A percentile compares a stretch with the other conserved stretches of the same genome.
Conservation (phyloP, 179 eudicot genomes). For the Sideroxylon spinosum region DNA sequence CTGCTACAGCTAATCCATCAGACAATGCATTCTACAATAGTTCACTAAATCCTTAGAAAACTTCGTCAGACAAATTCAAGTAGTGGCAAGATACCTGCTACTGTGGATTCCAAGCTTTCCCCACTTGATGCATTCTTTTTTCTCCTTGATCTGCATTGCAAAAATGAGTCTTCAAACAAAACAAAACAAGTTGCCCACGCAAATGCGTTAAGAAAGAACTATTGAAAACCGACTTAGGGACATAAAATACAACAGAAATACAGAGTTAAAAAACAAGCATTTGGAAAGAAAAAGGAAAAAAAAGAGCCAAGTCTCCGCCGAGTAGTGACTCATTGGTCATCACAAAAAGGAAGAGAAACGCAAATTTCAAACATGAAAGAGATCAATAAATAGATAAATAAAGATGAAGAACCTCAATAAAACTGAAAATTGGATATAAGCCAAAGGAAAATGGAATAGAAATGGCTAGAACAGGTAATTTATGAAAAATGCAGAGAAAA, state of each 20-base stretch:
- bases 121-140: slow-evolving; percentile 56
- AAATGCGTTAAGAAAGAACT: neutral
- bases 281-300: neutral
- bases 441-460: neutral
- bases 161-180: slow-evolving; percentile 8
- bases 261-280: neutral
- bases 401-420: neutral
- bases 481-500: neutral
- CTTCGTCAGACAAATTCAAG: neutral
- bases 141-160: slow-evolving; percentile 57
- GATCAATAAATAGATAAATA: neutral
- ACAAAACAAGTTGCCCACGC: neutral
- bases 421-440: neutral
- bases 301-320: no score
- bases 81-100: slow-evolving; percentile 40
- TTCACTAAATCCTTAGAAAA: neutral
- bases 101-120: slow-evolving; percentile 58
- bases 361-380: slow-evolving; percentile 7
- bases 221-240: neutral
- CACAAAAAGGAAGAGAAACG: neutral
- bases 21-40: neutral
- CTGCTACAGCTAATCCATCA: neutral
- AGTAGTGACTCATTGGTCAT: no score
- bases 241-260: neutral
- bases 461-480: neutral